phyloP scores from a whole-genome alignment of 148 eudicot species.

The Suaeda aralocaspica region DNA sequence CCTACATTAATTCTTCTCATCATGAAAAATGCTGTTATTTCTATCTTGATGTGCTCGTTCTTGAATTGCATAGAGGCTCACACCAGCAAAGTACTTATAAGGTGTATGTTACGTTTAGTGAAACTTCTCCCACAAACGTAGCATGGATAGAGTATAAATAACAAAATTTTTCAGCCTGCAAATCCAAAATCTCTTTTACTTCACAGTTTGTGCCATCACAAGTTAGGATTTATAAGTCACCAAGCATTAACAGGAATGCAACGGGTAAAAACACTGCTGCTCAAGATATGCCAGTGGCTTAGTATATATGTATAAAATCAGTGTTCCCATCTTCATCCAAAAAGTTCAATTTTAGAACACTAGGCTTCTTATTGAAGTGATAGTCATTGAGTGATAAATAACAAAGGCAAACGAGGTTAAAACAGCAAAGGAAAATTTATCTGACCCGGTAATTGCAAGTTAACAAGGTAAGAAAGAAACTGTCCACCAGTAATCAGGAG shows the following conservation, averaged over 20 bases:
- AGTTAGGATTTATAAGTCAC: background rate
- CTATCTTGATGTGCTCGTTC: conserved; percentile 29
- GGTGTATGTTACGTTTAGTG: background rate
- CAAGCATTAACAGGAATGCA: too few relatives aligned
- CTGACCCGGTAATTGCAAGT: conserved; percentile 96
- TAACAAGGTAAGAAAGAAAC: conserved; percentile 86
- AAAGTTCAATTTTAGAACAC: background rate
- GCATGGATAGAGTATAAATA: conserved; percentile 1
- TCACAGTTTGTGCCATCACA: conserved; percentile 12
- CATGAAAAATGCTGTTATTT: conserved; percentile 26
- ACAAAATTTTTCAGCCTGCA: conserved; percentile 4
- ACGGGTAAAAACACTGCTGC: too few relatives aligned
- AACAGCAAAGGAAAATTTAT: conserved; percentile 19
- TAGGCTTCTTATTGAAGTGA: background rate
- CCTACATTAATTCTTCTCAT: conserved; percentile 30
- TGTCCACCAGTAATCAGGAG: conserved; percentile 95
- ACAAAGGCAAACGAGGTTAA: background rate
- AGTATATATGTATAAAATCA: too few relatives aligned
- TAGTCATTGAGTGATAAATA: background rate
- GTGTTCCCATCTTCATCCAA: background rate
- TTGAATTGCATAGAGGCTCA: conserved; percentile 36
- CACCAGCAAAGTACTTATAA: conserved; percentile 24
- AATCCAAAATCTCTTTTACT: conserved; percentile 11
- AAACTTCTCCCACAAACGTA: conserved; percentile 13
- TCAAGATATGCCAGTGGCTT: too few relatives aligned